Base-by-base conservation (phyloP, 192 early-diverging fungal species). In the Podila verticillata region DNA sequence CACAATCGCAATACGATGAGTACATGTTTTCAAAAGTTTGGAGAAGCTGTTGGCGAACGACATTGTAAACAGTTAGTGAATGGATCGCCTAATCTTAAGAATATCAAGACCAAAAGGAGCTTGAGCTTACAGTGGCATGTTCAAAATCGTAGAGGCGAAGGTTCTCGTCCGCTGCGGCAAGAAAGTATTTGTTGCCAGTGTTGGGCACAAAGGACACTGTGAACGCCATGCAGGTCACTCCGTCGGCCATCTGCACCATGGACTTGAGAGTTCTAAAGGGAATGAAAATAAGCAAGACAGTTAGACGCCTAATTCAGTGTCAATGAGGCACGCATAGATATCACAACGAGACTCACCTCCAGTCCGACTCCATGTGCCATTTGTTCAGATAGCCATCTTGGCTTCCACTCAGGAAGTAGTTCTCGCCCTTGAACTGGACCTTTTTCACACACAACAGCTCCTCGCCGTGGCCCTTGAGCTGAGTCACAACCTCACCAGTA, bases 1-100 rank as follows among this genome's bases (percentile, higher is more conserved):
- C 95, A 69, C 94, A 98, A 79, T 98, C 96, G 84, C 97, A 98
- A 82, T 97, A 98, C 57, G 92, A 96, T 7, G 95, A 95, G 82
- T 95, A 98, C 28, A 96, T 87, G 48, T 90, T 84, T 61, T 85
- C 85, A 61, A 90, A 90, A 1, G 89, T 90, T 85, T 90, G 89
- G 32, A 90, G 36, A 59, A 90, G 63, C 89, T 90, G 72, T 57
- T 48, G 31, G 29, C 30, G 7, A 68, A 59, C 31, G 29, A 57
- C 19, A 67, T 31, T 48, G 48, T 19, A 9, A 63, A 22, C 22
- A 72, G 39, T 57, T 12, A 54, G 54, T 39, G 35, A 61, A 44
- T 20, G 36, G 69, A 31, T 30, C n/a, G 39, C n/a, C n/a, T n/a
- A n/a, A n/a, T 24, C 67, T 28, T 48, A 28, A 48, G 30, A 28